Base-by-base conservation (phyloP, 805 yeast species). In the Torulaspora quercuum region DNA sequence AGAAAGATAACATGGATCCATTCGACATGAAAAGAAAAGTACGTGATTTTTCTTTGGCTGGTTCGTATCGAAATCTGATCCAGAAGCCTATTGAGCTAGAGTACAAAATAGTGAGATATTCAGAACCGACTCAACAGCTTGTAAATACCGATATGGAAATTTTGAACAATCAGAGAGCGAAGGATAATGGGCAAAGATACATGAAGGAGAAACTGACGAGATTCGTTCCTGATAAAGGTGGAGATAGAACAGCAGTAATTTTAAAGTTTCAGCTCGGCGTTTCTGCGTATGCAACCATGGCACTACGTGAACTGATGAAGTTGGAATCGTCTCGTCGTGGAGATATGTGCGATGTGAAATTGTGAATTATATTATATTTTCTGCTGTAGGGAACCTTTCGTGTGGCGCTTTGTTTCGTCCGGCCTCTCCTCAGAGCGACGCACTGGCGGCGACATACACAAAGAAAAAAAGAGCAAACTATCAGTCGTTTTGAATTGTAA, bases 201-300 rank as follows among this genome's bases (percentile, higher is more conserved):
- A 52, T 51, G 52, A 61, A 49, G 46, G 53, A 36, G 40, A 57
- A 48, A 41, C 34, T 59, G 19, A 52, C 54, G 25, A 61, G 69
- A 45, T 55, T 55, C 34, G 39, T 52, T 7, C 61, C 59, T 16
- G 64, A 55, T 27, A 65, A 66, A 31, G 57, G 60, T 28, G 83
- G 77, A 5, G 54, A 59, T 2, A 76, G 73, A 40, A 66, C 70
- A 0, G 97, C 95, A 0, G 76, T 89, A 9, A 70, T 92, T 4
- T 59, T 94, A 41, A 79, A 74, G 48, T 70, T 92, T 71, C 82
- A 78, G 53, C 68, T 92, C 41, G 90, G 88, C 4, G 79, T 84
- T 3, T 82, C 96, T 22, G 80, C 94, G 5, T 92, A 92, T 60
- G 99, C 99, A 1, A 92, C 99, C 0, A 94, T 92, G 98, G 95